Conservation (phyloP, 2,329 filamentous ascomycete species). For the Bertia moriformis region DNA sequence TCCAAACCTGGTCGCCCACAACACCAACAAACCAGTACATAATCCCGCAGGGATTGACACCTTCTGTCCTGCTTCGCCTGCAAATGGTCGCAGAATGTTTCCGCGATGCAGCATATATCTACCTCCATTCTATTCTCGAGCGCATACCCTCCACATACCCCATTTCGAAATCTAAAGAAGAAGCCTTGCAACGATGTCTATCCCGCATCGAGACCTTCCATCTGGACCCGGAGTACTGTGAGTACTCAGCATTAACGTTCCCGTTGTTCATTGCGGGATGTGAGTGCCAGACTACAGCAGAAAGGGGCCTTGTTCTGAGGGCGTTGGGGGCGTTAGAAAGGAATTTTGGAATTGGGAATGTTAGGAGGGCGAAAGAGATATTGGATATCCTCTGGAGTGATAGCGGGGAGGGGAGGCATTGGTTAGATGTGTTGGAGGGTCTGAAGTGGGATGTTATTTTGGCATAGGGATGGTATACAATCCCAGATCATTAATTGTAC, state of each 20-base stretch:
- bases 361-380: slow-evolving; percentile 13
- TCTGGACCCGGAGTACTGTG: slow-evolving; percentile 16
- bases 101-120: slow-evolving; percentile 18
- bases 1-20: slow-evolving; percentile 15
- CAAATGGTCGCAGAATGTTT: slow-evolving; percentile 19
- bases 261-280: slow-evolving; percentile 19
- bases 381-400: not conserved
- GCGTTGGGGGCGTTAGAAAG: slow-evolving; percentile 12
- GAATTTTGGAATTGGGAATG: slow-evolving; percentile 19
- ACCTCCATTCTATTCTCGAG: slow-evolving; percentile 18
- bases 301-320: slow-evolving; percentile 11
- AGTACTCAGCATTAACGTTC: slow-evolving; percentile 19
- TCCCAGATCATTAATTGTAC: too few species aligned
- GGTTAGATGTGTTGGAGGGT: not conserved
- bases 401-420: not conserved
- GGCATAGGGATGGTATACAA: too few species aligned
- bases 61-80: slow-evolving; percentile 12
- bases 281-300: slow-evolving; percentile 9
- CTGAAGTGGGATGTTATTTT: not conserved
- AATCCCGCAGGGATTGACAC: slow-evolving; percentile 14
- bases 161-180: slow-evolving; percentile 12
- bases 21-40: slow-evolving; percentile 10
- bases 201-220: slow-evolving; percentile 10
- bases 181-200: slow-evolving; percentile 13
- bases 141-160: slow-evolving; percentile 7